Evolutionary conservation across 1,284 basidiomycete genomes (phyloP).

Genomic region (Pterulicium gracile): DNA sequence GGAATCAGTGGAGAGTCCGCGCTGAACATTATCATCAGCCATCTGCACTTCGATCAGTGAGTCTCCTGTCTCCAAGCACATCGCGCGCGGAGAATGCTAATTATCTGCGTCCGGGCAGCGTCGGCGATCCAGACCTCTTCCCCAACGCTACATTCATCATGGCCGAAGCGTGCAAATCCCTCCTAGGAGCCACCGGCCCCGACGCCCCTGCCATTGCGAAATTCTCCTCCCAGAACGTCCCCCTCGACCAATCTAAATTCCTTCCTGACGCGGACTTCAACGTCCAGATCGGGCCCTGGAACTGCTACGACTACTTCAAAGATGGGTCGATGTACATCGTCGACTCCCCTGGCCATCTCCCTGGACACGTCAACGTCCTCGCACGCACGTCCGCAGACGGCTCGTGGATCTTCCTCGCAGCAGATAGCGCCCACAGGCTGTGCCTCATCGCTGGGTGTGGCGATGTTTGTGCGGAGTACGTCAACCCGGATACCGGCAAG

Average conservation of each 20-base stretch:
- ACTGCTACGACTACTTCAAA: conserved; percentile 39
- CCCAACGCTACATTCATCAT: conserved; percentile 35
- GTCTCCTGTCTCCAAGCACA: neutral
- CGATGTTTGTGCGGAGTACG: neutral
- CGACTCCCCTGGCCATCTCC: conserved; percentile 42
- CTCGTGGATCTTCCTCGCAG: conserved; percentile 46
- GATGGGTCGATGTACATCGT: conserved; percentile 49
- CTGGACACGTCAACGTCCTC: conserved; percentile 42
- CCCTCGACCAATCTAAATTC: neutral
- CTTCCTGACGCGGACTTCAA: neutral
- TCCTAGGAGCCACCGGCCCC: conserved; percentile 14
- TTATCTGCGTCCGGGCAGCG: conserved; percentile 10
- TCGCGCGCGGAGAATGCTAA: conserved; percentile 9
- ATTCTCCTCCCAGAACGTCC: neutral
- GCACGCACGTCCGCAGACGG: conserved; percentile 44
- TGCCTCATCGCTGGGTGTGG: conserved; percentile 32
- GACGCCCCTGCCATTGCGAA: neutral
- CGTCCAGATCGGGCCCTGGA: conserved; percentile 33
- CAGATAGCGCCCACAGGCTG: conserved; percentile 46
- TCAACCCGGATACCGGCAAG: neutral
- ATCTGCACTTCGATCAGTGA: conserved; percentile 32
- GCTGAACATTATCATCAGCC: conserved; percentile 36
- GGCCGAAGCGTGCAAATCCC: conserved; percentile 22
- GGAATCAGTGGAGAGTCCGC: conserved; percentile 30
- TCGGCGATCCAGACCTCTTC: conserved; percentile 35